These are phyloP conservation scores for Fimicolochytrium jonesii DNA, from an alignment of 192 early-diverging fungal genomes.

Conservation along the genomic window DNA sequence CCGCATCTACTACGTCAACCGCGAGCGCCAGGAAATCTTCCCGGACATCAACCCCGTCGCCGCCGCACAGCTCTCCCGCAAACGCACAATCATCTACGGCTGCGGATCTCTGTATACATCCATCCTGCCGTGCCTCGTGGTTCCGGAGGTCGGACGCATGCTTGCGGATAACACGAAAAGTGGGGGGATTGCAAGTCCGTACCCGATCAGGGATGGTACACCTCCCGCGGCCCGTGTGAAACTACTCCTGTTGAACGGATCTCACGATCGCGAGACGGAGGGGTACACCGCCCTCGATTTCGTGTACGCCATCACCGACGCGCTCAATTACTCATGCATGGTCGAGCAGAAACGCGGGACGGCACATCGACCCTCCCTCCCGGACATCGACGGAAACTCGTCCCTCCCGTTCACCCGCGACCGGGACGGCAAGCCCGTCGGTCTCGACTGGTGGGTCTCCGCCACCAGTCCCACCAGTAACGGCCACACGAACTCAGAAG, in stretches of 20 bases:
- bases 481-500: no score
- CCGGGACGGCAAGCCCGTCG: slow-evolving; percentile 1
- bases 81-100: slow-evolving; percentile 60
- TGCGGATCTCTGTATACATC: slow-evolving; percentile 75
- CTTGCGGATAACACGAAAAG: slow-evolving; percentile 41
- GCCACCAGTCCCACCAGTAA: background rate
- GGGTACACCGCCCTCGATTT: slow-evolving; percentile 71
- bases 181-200: background rate
- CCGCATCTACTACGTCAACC: slow-evolving; percentile 68
- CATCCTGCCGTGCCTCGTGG: slow-evolving; percentile 66
- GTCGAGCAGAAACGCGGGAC: slow-evolving; percentile 13
- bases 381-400: background rate
- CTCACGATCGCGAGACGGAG: slow-evolving; percentile 63
- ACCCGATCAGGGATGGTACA: background rate
- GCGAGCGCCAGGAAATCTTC: slow-evolving; percentile 66
- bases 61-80: slow-evolving; percentile 39
- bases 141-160: slow-evolving; percentile 61
- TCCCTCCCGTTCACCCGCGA: background rate
- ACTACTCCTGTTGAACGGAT: slow-evolving; percentile 66
- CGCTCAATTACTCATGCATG: slow-evolving; percentile 52
- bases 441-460: slow-evolving; percentile 1
- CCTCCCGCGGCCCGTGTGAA: slow-evolving; percentile 33
- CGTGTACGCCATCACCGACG: slow-evolving; percentile 60
- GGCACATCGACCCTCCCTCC: background rate
- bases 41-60: slow-evolving; percentile 61